Conservation (phyloP, 1,139 yeast species). For the Debaryomycetaceae sp. region DNA sequence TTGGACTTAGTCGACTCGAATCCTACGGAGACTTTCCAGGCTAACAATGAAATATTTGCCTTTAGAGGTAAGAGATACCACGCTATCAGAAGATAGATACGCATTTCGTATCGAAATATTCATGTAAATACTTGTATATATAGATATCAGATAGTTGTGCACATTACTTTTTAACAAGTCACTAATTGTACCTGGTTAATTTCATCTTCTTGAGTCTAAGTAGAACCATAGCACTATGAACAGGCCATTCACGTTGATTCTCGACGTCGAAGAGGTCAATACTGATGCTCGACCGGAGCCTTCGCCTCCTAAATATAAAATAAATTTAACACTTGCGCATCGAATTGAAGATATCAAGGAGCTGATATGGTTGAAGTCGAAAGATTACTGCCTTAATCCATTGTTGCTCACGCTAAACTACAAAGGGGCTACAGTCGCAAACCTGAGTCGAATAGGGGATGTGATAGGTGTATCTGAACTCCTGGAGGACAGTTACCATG, state of each 20-base stretch:
- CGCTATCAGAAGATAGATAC: slow-evolving; percentile 48
- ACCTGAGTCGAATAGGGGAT: slow-evolving; percentile 13
- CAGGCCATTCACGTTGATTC: slow-evolving; percentile 18
- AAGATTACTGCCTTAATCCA: slow-evolving; percentile 22
- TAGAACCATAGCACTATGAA: slow-evolving; percentile 15
- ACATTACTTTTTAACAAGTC: slow-evolving; percentile 1
- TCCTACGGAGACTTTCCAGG: slow-evolving; percentile 91
- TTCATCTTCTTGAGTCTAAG: not conserved
- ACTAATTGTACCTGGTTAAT: not conserved
- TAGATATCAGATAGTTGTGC: slow-evolving; percentile 2
- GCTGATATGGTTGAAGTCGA: slow-evolving; percentile 28
- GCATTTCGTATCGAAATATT: not conserved
- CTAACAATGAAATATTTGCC: slow-evolving; percentile 84
- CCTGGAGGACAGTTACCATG: slow-evolving; percentile 5
- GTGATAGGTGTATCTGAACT: slow-evolving; percentile 11
- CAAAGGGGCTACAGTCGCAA: slow-evolving; percentile 8
- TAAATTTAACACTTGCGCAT: slow-evolving; percentile 21
- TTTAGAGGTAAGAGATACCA: slow-evolving; percentile 96
- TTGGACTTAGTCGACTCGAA: slow-evolving; percentile 90
- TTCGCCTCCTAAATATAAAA: slow-evolving; percentile 7
- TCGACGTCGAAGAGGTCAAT: slow-evolving; percentile 16
- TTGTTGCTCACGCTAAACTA: slow-evolving; percentile 16
- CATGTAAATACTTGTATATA: slow-evolving; percentile 6
- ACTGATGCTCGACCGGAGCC: slow-evolving; percentile 5
- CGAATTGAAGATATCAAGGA: slow-evolving; percentile 21